Evolutionary conservation across 1,284 basidiomycete species (phyloP), one percentile per base, ranked within the genome.

Genomic region (Tausonia pullulans): DNA sequence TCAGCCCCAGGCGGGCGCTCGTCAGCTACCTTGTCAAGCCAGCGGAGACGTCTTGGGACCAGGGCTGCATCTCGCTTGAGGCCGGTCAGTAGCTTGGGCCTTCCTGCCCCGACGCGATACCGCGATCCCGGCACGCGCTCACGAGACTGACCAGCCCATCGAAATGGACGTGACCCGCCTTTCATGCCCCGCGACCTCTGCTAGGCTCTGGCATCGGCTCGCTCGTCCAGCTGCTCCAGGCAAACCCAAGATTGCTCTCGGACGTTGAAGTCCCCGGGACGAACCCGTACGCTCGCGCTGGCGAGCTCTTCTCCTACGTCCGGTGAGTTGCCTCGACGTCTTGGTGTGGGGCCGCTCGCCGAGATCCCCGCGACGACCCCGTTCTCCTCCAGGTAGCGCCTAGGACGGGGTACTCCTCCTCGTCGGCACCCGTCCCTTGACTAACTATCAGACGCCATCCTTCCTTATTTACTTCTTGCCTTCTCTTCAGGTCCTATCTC

Each of bases 21-120:
- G 16, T 58, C 43, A 53, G 60, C 56, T 78, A 76, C 67, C 67
- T 77, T 16, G 68, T 78, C 69, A 78, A 78, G 65, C 72, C 76
- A 0, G 71, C 70, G 13, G 63, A 69, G 44, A 56, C 61, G 3
- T 45, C 66, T 2, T 77, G 76, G 76, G 64, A 68, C 5, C 70
- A 73, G 10, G 74, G 75, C 11, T 73, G 72, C 58, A 68, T 72
- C 7, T 72, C 72, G 0, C 64, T 78, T 41, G 76, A 78, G 61
- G 74, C 72, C 43, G 76, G 73, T 72, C 27, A 27, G 27, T 27
- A 27, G 27, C 27, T 27, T 27, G 27, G 1, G 27, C 27, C 27
- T 27, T 27, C 27, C 27, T 27, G 27, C 27, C 27, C 27, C 27
- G 27, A 27, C 27, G 27, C 27, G 27, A 27, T 27, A 27, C 27